Base-by-base conservation (phyloP, 2,329 filamentous ascomycete species). In the Cladosporium sp. region DNA sequence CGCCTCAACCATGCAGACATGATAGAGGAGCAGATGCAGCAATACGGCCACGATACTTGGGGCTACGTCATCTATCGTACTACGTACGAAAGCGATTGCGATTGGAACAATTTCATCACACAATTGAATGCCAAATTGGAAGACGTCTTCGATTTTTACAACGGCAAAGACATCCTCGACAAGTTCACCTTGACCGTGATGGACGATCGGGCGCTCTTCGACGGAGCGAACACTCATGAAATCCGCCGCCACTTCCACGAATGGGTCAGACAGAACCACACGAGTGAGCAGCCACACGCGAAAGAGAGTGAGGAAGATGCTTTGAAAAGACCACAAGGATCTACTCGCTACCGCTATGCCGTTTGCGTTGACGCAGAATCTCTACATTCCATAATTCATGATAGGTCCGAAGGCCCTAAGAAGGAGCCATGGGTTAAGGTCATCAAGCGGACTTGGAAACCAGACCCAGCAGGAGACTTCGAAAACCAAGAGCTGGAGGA, bases 31-130 rank as follows among this genome's bases (percentile, higher is more conserved):
- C 15, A 34, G 11, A 50, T 56, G 25, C 45, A 56, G 49, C 42
- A 14, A 6, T 51, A 61, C n/a, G 51, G 52, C 6, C 61, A 65
- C 50, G 38, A 50, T 7, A 61, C 51, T 22, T 64, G 59, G 61
- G 64, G 62, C 37, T 64, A 51, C 17, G 61, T 65, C 7, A 61
- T 65, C 52, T 64, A 65, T 25, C 59, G 64, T 14, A 58, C 40
- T 14, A 64, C 61, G 1, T 65, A 63, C 55, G 34, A 51, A 17
- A 59, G 50, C 37, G 55, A 63, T 19, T 49, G 43, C n/a, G 61
- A 60, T 42, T 65, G 64, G 62, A 40, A 36, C 15, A 50, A 60
- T 15, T 59, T 63, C 28, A 49, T 65, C 40, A 28, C 30, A 1
- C 58, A 60, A 14, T 39, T 65, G 14, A 42, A 30, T 38, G 45